Base-by-base conservation (phyloP, 345 rosid genomes). In the Corchorus olitorius region DNA sequence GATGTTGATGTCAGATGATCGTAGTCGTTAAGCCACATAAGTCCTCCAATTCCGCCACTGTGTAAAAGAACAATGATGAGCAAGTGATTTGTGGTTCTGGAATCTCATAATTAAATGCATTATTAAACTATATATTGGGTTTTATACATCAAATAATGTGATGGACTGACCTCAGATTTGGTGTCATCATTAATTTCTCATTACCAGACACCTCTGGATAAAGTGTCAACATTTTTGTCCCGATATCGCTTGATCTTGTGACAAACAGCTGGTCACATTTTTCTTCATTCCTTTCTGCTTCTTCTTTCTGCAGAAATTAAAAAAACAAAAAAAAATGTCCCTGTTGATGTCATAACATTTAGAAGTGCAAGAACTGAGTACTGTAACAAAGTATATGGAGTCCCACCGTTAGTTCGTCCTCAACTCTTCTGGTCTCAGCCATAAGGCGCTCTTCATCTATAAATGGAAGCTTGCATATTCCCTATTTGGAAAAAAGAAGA, bases 401-500 rank as follows among this genome's bases (percentile, higher is more conserved):
- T 41, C 71, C 9, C 52, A 80, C 81, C 63, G 45, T 37, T 12
- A 81, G 37, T 27, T 81, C 76, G 48, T 69, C 70, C 81, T 81
- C 76, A 1, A 74, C 6, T 27, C 54, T 62, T 27, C 14, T 27
- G 11, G 68, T 71, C 48, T 49, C 81, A 3, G 63, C 73, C 11
- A 65, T 3, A 14, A 82, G 81, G 16, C 76, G 76, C 37, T 63
- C 79, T 39, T 75, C 84, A 6, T 78, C 76, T 6, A 82, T 78
- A 34, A 82, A 82, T 1, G 76, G 76, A 19, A 82, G 75, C 79
- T 82, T 75, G 77, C 77, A 78, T 37, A 72, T 66, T 11, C 82
- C 84, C 84, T 81, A 27, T 41, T 6, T 27, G 8, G 16, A 46
- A 19, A 66, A 41, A 79, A n/a, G n/a, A 65, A 50, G 12, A 6